Base-by-base conservation (phyloP, 495 filamentous ascomycete genomes). In the Neurospora tetrasperma region DNA sequence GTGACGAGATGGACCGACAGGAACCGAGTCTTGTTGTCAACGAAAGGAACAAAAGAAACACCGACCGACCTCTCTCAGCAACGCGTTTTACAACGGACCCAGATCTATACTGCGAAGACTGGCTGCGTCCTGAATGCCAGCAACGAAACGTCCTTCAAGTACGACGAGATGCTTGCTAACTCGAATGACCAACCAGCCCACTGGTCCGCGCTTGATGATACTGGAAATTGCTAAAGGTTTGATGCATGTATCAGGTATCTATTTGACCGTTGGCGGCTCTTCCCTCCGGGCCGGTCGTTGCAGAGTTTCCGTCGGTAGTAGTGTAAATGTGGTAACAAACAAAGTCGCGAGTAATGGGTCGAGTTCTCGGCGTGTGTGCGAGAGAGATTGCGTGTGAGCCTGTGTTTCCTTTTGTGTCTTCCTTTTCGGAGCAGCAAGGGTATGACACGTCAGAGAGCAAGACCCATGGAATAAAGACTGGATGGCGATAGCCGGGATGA, bases 371-470 rank as follows among this genome's bases (percentile, higher is more conserved):
- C 27, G 54, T 66, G 54, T 66, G 54, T 66, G 54, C 14, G 54
- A 35, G 54, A 62, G 54, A 62, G 54, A 66, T 66, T 66, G 27
- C 54, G 54, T 66, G 54, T 66, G 54, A 35, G 54, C 54, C 54
- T 35, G 54, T 66, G 54, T 35, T 66, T 27, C 16, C 54, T 66
- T 9, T 66, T 18, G 27, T 66, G 54, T 14, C 16, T 66, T 66
- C 54, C 54, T 18, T 35, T 8, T 35, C 54, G 54, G 54, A 66
- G 54, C 48, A 59, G 48, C 54, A 66, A 66, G 27, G 54, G 54
- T 66, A 66, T 66, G 54, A 66, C 54, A 66, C 54, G 54, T 66
- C 54, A 66, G 54, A 66, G 54, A 66, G 54, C 54, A 66, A 31
- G 54, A 38, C 27, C 54, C 27, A 38, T 62, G 23, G 48, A 31